phyloP scores from a whole-genome alignment of 208 protist genomes.

The Trichomonas gallinae region DNA sequence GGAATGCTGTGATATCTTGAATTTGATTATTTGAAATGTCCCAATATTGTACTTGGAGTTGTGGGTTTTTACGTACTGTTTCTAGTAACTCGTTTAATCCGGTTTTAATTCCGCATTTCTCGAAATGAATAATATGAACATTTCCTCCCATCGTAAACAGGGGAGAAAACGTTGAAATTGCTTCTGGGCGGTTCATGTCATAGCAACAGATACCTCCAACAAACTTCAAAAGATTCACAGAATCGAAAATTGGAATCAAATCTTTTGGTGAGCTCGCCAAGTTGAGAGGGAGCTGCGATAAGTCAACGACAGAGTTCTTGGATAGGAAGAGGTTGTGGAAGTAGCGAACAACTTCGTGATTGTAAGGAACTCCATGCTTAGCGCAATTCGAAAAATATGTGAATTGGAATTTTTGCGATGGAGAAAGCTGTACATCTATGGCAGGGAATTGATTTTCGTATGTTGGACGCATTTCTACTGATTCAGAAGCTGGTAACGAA shows the following conservation, averaged over 20 bases:
- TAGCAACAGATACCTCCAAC: background rate
- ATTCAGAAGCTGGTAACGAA: background rate
- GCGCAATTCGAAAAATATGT: background rate
- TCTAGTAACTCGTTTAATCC: background rate
- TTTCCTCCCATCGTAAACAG: background rate
- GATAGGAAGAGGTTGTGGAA: background rate
- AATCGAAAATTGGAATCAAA: background rate
- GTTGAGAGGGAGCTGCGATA: background rate
- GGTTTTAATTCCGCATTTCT: background rate
- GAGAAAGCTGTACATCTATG: background rate
- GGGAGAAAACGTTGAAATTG: background rate
- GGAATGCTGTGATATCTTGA: background rate
- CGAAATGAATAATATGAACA: background rate
- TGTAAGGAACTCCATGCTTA: background rate
- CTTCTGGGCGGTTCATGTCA: background rate
- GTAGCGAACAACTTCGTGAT: background rate
- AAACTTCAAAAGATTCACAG: background rate
- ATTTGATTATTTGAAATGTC: background rate
- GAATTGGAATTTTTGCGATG: background rate
- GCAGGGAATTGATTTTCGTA: background rate
- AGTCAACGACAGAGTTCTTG: background rate
- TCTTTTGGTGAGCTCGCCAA: background rate
- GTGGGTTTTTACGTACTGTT: background rate
- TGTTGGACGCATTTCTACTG: background rate
- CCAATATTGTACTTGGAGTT: background rate